phyloP scores from a whole-genome alignment of 2,329 filamentous ascomycete species.

The Bipolaris bicolor region DNA sequence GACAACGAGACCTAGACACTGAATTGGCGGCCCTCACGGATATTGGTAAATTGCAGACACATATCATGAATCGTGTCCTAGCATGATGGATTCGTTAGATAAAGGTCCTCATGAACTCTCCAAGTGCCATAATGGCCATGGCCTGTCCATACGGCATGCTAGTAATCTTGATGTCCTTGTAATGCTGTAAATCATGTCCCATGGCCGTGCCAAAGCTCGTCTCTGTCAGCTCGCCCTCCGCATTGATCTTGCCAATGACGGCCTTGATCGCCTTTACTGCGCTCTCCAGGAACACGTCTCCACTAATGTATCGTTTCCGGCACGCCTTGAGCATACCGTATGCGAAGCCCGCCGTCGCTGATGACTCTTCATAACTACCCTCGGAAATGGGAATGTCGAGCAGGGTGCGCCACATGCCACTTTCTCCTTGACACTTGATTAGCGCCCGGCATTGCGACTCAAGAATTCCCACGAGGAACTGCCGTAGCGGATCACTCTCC shows the following conservation, averaged over 20 bases:
- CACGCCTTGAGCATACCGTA: slow-evolving; percentile 79
- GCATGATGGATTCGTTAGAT: slow-evolving; percentile 40
- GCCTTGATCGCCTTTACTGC: slow-evolving; percentile 71
- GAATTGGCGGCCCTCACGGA: background rate
- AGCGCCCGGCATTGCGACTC: slow-evolving; percentile 73
- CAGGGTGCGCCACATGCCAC: slow-evolving; percentile 76
- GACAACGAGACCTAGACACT: no score
- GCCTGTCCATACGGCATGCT: slow-evolving; percentile 86
- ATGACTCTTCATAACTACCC: slow-evolving; percentile 77
- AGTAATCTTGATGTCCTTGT: slow-evolving; percentile 76
- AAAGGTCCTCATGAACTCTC: slow-evolving; percentile 72
- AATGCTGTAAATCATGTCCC: slow-evolving; percentile 75
- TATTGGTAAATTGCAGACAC: background rate
- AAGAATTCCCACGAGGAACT: slow-evolving; percentile 67
- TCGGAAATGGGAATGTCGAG: slow-evolving; percentile 69
- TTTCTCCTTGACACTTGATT: slow-evolving; percentile 62
- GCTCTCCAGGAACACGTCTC: slow-evolving; percentile 64
- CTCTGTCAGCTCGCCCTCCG: slow-evolving; percentile 72
- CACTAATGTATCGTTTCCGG: slow-evolving; percentile 69
- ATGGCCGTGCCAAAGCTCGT: slow-evolving; percentile 81
- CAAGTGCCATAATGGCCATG: slow-evolving; percentile 82
- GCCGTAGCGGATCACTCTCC: slow-evolving; percentile 64
- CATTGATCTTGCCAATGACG: slow-evolving; percentile 69
- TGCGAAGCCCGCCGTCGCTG: slow-evolving; percentile 80
- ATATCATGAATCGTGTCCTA: background rate